Evolutionary conservation across 192 early-diverging fungal genomes (phyloP).

Genomic region (Backusella psychrophila): DNA sequence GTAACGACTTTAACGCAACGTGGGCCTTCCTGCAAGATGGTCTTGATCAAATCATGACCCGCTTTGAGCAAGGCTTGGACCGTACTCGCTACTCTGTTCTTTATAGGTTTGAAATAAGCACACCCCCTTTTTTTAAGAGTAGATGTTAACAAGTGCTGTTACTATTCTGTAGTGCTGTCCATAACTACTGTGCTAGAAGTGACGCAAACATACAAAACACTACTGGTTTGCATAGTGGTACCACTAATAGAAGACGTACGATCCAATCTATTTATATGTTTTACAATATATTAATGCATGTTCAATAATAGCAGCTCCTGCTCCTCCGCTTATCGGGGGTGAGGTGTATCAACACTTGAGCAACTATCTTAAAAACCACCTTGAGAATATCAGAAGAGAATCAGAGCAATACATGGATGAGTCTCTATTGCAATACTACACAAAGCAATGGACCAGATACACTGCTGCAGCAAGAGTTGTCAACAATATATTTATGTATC

Average conservation of each 20-base stretch:
- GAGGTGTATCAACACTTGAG: conserved; percentile 52
- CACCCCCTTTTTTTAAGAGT: background rate
- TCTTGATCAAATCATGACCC: conserved; percentile 78
- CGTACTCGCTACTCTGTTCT: conserved; percentile 77
- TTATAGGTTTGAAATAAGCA: conserved; percentile 66
- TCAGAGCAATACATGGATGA: conserved; percentile 73
- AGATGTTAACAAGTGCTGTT: too few relatives aligned
- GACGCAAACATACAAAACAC: conserved; percentile 7
- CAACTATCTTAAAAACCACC: conserved; percentile 54
- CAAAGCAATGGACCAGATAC: conserved; percentile 85
- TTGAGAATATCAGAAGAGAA: conserved; percentile 48
- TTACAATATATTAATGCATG: conserved; percentile 1
- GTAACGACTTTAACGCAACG: conserved; percentile 56
- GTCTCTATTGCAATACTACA: conserved; percentile 83
- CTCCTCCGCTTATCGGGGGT: conserved; percentile 53
- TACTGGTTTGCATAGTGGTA: background rate
- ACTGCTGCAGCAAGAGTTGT: conserved; percentile 82
- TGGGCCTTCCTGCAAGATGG: conserved; percentile 78
- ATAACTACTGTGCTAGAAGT: conserved; percentile 28
- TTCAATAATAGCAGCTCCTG: conserved; percentile 21
- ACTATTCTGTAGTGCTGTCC: conserved; percentile 15
- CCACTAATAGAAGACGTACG: background rate
- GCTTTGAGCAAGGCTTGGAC: conserved; percentile 71
- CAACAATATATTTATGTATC: conserved; percentile 90
- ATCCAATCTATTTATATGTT: background rate